phyloP scores from a whole-genome alignment of 2,329 filamentous ascomycete species.

The Cladosporium sp. region DNA sequence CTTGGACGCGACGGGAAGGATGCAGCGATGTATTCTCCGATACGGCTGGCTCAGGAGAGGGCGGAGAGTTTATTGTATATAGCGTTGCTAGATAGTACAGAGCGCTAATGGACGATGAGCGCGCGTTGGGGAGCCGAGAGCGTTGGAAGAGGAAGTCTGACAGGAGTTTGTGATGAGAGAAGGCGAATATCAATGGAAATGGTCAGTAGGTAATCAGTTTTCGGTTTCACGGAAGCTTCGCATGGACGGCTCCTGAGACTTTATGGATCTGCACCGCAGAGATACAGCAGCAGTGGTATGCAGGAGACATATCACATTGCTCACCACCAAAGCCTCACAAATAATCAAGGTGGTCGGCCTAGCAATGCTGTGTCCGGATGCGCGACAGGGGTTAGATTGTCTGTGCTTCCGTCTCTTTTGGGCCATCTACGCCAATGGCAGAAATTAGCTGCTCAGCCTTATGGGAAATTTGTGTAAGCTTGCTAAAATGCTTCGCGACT shows the following conservation, averaged over 20 bases:
- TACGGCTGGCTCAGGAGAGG: conserved; percentile 4
- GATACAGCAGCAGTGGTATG: conserved; percentile 13
- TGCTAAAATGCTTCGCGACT: not conserved
- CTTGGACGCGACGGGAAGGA: not conserved
- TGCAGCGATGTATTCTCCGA: not conserved
- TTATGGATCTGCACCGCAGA: conserved; percentile 8
- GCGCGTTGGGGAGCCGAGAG: conserved; percentile 18
- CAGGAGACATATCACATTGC: conserved; percentile 13
- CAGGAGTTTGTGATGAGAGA: not conserved
- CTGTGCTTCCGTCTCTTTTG: conserved; percentile 1
- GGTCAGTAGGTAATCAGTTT: not conserved
- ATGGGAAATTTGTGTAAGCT: conserved; percentile 3
- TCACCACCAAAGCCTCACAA: not conserved
- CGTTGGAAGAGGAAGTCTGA: conserved; percentile 7
- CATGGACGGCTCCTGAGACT: not conserved
- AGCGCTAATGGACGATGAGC: conserved; percentile 9
- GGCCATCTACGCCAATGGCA: not conserved
- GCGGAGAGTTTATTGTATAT: not conserved
- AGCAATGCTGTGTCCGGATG: conserved; percentile 8
- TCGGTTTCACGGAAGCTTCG: not conserved
- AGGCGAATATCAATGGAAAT: not conserved
- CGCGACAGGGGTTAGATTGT: conserved; percentile 1
- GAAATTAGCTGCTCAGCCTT: conserved; percentile 7
- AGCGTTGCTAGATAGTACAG: conserved; percentile 10
- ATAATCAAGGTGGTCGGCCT: conserved; percentile 5